phyloP scores from a whole-genome alignment of 1,284 basidiomycete genomes.

The Gomphus sp. region DNA sequence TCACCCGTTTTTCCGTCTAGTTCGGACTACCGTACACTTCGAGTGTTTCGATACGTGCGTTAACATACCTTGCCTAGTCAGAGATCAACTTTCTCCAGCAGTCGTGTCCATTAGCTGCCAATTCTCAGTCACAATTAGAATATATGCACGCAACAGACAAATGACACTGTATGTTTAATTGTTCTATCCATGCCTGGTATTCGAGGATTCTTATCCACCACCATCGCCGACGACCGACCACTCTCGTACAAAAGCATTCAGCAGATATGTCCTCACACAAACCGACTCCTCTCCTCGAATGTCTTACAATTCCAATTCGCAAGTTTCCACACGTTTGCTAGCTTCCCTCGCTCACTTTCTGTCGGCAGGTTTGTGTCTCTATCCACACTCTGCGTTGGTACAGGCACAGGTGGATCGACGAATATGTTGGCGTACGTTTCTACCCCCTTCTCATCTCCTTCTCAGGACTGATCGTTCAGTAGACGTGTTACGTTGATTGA shows the following conservation, averaged over 20 bases:
- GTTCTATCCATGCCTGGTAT: neutral
- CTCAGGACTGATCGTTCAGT: conserved; percentile 10
- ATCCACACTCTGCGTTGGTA: conserved; percentile 2
- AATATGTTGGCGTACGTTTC: conserved; percentile 64
- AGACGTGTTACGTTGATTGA: conserved; percentile 59
- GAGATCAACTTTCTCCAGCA: neutral
- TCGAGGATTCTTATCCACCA: neutral
- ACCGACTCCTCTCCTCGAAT: neutral
- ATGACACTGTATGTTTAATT: neutral
- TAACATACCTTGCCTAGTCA: neutral
- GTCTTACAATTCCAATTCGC: neutral
- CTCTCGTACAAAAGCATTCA: neutral
- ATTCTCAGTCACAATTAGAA: neutral
- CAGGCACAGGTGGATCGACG: conserved; percentile 48
- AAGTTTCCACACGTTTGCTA: neutral
- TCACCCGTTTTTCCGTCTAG: neutral
- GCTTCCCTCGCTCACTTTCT: neutral
- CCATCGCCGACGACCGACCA: neutral
- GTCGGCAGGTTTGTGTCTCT: neutral
- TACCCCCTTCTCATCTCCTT: conserved; percentile 8
- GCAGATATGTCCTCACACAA: neutral
- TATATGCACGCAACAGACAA: neutral
- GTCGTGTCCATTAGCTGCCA: neutral
- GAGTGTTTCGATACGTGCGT: neutral
- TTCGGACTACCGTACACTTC: neutral